phyloP scores from a whole-genome alignment of 108 stramenopile species.

The Cyclotella choctawhatcheeana region DNA sequence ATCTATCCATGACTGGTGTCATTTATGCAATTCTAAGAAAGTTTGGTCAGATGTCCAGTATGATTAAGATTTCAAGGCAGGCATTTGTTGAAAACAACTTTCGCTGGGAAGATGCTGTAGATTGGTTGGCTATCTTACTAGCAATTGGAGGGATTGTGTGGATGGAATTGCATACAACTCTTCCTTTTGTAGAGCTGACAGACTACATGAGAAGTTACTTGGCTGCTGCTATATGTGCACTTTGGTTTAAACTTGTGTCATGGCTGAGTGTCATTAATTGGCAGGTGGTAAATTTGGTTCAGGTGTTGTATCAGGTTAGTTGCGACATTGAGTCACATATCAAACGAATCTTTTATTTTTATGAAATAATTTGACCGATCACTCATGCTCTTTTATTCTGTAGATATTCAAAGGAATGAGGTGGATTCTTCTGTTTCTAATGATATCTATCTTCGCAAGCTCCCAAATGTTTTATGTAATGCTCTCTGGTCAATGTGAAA shows the following conservation, averaged over 20 bases:
- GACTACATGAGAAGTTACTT: conserved; percentile 58
- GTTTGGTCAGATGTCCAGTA: conserved; percentile 52
- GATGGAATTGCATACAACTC: conserved; percentile 45
- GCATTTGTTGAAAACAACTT: conserved; percentile 54
- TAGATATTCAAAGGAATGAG: conserved; percentile 49
- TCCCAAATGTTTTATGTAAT: conserved; percentile 59
- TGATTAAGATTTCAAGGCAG: conserved; percentile 54
- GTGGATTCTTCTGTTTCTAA: conserved; percentile 52
- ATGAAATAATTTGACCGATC: not conserved
- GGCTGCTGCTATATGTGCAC: conserved; percentile 46
- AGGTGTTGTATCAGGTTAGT: conserved; percentile 48
- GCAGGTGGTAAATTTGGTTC: conserved; percentile 56
- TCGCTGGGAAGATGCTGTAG: conserved; percentile 49
- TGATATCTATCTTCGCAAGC: conserved; percentile 49
- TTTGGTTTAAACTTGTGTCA: conserved; percentile 51
- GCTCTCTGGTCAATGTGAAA: conserved; percentile 49
- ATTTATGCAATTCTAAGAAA: conserved; percentile 50
- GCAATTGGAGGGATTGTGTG: conserved; percentile 47
- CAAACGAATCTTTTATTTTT: not conserved
- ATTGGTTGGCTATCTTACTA: conserved; percentile 49
- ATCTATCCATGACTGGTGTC: conserved; percentile 46
- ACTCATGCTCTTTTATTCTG: not conserved
- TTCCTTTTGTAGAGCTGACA: conserved; percentile 33
- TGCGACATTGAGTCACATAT: not conserved
- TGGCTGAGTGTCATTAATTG: conserved; percentile 60